Evolutionary conservation across 495 filamentous ascomycete species (phyloP).

Genomic region (Immersiella caudata): DNA sequence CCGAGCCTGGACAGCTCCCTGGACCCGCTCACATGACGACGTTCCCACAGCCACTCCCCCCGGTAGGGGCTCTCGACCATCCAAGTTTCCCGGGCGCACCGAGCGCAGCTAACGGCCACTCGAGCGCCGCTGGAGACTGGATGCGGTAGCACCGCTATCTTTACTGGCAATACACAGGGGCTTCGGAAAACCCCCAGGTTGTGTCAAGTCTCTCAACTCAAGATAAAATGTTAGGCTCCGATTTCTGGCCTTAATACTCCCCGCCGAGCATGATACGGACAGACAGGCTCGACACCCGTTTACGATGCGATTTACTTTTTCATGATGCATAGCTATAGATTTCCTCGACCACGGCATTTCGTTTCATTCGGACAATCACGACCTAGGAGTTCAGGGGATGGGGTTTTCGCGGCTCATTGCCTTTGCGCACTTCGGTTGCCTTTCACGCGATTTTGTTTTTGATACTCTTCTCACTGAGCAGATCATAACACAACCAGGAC

Average conservation of each 20-base stretch:
- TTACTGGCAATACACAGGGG: neutral
- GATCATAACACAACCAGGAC: neutral
- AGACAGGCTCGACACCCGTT: neutral
- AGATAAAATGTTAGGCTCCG: neutral
- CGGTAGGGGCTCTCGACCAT: conserved; percentile 7
- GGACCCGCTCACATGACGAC: conserved; percentile 12
- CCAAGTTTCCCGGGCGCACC: neutral
- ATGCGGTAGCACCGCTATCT: conserved; percentile 23
- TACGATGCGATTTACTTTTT: neutral
- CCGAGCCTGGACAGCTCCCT: conserved; percentile 14
- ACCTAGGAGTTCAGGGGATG: conserved; percentile 10
- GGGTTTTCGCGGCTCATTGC: conserved; percentile 1
- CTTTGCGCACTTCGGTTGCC: neutral
- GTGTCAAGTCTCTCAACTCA: neutral
- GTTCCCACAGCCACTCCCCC: conserved; percentile 26
- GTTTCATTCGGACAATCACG: conserved; percentile 8
- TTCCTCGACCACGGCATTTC: conserved; percentile 11
- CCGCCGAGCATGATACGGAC: neutral
- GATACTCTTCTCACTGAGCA: neutral
- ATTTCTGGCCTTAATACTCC: conserved; percentile 8
- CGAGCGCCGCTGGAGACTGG: conserved; percentile 16
- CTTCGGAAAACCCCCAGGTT: neutral
- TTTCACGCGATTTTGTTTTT: neutral
- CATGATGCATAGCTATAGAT: conserved; percentile 22
- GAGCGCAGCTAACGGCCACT: conserved; percentile 10